phyloP scores from a whole-genome alignment of 805 yeast species.

The Candida nitratophila region DNA sequence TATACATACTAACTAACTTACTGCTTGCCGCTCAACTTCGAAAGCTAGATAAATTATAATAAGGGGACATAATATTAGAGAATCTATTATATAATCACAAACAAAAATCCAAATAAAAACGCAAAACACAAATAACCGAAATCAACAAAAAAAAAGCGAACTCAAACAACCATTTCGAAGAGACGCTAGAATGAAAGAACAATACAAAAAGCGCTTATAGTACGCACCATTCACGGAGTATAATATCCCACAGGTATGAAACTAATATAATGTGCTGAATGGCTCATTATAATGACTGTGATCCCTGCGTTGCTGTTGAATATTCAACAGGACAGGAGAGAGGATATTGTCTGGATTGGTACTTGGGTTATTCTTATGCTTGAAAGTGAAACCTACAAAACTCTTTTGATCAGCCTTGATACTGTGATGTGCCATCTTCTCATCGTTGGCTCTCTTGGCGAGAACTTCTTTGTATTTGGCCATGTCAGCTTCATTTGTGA shows the following conservation, averaged over 20 bases:
- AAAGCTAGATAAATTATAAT: too few relatives aligned
- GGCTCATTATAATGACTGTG: constrained; percentile 24
- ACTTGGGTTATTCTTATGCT: constrained; percentile 65
- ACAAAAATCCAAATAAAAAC: neutral
- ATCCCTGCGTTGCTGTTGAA: constrained; percentile 14
- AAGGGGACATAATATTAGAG: too few relatives aligned
- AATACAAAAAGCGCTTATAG: too few relatives aligned
- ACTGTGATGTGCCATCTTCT: constrained; percentile 64
- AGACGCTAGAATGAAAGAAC: too few relatives aligned
- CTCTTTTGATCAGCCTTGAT: constrained; percentile 56
- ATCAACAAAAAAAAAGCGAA: too few relatives aligned
- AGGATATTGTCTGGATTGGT: constrained; percentile 31
- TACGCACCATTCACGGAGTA: too few relatives aligned
- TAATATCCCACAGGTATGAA: neutral
- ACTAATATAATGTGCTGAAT: constrained; percentile 27
- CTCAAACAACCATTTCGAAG: too few relatives aligned
- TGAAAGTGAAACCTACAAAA: constrained; percentile 93
- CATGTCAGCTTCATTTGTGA: constrained; percentile 94
- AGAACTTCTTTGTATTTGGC: constrained; percentile 95
- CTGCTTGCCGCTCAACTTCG: too few relatives aligned
- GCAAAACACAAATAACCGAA: neutral
- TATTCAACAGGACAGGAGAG: constrained; percentile 23
- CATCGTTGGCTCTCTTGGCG: constrained; percentile 83
- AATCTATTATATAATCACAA: neutral
- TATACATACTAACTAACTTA: too few relatives aligned